Evolutionary conservation across 1,284 basidiomycete species (phyloP).

Genomic region (Phenoliferia sp.): DNA sequence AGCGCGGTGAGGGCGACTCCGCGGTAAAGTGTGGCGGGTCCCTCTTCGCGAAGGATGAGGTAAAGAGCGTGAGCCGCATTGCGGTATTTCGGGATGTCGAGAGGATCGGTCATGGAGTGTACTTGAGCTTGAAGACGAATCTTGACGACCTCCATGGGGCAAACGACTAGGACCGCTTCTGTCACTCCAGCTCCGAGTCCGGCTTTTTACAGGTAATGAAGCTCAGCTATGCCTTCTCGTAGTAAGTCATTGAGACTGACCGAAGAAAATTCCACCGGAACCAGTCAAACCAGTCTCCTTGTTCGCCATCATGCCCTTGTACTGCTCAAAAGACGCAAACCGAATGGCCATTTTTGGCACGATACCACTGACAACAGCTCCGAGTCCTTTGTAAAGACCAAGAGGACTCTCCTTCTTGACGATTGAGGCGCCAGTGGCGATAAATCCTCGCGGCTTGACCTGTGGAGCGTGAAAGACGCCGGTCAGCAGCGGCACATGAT

Average conservation of each 20-base stretch:
- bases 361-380: constrained; percentile 94
- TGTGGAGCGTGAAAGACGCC: constrained; percentile 40
- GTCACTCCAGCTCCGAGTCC: constrained; percentile 91
- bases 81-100: constrained; percentile 88
- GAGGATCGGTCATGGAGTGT: constrained; percentile 92
- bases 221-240: background rate
- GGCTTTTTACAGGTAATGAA: constrained; percentile 49
- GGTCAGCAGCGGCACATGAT: background rate
- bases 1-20: constrained; percentile 84
- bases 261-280: constrained; percentile 64
- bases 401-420: constrained; percentile 86
- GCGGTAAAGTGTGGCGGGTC: constrained; percentile 76
- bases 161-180: constrained; percentile 90
- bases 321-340: constrained; percentile 94
- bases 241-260: constrained; percentile 26
- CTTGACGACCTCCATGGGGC: constrained; percentile 99
- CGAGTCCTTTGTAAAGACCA: constrained; percentile 93
- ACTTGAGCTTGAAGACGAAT: constrained; percentile 97
- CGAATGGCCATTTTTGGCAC: constrained; percentile 99
- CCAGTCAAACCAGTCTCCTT: constrained; percentile 69
- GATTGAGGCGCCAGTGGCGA: constrained; percentile 87
- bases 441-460: constrained; percentile 88
- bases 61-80: constrained; percentile 97
- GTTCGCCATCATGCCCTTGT: constrained; percentile 78
- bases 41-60: constrained; percentile 91